These are phyloP conservation scores for Cadophora gregata DNA, from an alignment of 2,329 filamentous ascomycete species.

Conservation along the genomic window DNA sequence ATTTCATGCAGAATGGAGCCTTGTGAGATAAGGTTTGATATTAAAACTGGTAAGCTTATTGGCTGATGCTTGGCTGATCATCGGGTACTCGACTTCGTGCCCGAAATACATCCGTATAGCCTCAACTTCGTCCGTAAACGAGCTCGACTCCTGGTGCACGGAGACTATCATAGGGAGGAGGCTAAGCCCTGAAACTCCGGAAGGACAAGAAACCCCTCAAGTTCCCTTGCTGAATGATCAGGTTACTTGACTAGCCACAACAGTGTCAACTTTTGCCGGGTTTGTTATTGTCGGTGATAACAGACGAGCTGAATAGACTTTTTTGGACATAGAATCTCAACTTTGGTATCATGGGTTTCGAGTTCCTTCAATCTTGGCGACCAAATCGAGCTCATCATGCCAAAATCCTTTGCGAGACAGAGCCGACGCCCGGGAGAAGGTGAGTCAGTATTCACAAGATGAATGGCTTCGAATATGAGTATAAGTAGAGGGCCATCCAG, in stretches of 20 bases:
- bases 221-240: neutral
- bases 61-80: neutral
- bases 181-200: neutral
- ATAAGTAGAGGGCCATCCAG: constrained; percentile 2
- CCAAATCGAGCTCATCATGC: constrained; percentile 3
- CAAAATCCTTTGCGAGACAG: neutral
- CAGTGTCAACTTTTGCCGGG: neutral
- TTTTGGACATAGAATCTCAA: neutral
- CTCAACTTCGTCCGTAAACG: neutral
- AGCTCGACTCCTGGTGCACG: neutral
- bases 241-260: neutral
- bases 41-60: constrained; percentile 18
- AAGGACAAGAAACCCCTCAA: neutral
- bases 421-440: neutral
- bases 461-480: neutral
- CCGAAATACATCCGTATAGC: neutral
- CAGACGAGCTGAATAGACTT: neutral
- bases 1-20: neutral
- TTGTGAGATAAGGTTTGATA: constrained; percentile 16
- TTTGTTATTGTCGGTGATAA: neutral
- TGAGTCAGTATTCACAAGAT: neutral
- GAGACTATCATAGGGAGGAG: neutral
- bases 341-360: neutral
- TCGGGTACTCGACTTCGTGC: no score
- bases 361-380: constrained; percentile 1